These are phyloP conservation scores for Geranium rotundifolium DNA, from an alignment of 345 rosid species.

Conservation along the genomic window DNA sequence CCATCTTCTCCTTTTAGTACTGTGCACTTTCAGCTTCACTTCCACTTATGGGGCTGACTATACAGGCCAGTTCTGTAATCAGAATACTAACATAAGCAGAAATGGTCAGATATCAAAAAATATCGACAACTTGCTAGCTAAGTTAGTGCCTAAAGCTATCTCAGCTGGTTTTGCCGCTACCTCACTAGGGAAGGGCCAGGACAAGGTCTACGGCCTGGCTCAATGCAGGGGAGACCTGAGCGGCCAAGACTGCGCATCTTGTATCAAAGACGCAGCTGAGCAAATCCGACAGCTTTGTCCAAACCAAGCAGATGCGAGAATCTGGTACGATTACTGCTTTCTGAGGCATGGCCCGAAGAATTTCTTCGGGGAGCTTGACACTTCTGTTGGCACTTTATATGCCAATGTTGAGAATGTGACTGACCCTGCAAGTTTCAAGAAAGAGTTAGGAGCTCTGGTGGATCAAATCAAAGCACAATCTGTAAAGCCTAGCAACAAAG, in stretches of 20 bases:
- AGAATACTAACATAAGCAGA: slow-evolving; percentile 15
- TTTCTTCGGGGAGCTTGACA: slow-evolving; percentile 47
- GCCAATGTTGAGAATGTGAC: slow-evolving; percentile 44
- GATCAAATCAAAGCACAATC: slow-evolving; percentile 43
- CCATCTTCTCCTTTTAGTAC: neutral
- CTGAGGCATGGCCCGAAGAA: slow-evolving; percentile 30
- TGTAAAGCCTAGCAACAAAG: slow-evolving; percentile 28
- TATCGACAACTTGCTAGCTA: slow-evolving; percentile 27
- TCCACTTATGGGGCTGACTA: slow-evolving; percentile 20
- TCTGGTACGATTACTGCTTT: slow-evolving; percentile 61
- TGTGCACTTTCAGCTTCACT: neutral
- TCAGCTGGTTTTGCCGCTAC: slow-evolving; percentile 31
- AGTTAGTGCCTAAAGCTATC: slow-evolving; percentile 31
- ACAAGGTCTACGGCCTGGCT: slow-evolving; percentile 55
- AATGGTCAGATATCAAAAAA: slow-evolving; percentile 28
- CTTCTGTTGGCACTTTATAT: slow-evolving; percentile 36
- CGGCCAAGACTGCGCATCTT: slow-evolving; percentile 35
- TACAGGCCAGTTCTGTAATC: slow-evolving; percentile 36
- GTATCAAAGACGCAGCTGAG: slow-evolving; percentile 52
- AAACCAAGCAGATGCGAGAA: slow-evolving; percentile 43
- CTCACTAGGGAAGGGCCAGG: slow-evolving; percentile 24
- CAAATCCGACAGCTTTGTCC: slow-evolving; percentile 46
- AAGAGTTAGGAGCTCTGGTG: slow-evolving; percentile 36
- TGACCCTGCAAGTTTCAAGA: slow-evolving; percentile 35
- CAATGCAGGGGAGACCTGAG: slow-evolving; percentile 74